A percentile compares a stretch with the other conserved stretches of the same genome.
Conservation (phyloP, 352 stramenopile species). For the Phytophthora tubulina region DNA sequence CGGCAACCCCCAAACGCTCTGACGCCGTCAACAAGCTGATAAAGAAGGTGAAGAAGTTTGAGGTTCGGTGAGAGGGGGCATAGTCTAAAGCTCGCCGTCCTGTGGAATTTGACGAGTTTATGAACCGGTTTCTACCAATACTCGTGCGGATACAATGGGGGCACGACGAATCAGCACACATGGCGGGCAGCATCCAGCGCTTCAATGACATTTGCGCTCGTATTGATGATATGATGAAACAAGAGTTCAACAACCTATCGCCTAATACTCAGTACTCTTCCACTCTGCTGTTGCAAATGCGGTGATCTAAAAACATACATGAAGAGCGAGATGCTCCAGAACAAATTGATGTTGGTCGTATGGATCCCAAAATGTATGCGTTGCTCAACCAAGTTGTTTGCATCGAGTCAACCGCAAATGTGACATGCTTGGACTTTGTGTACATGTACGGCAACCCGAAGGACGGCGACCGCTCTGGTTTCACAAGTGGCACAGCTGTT, state of each 20-base stretch:
- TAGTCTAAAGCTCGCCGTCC: neutral
- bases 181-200: neutral
- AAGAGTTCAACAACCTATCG: neutral
- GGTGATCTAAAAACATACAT: neutral
- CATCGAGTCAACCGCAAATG: neutral
- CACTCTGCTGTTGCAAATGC: neutral
- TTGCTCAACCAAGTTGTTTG: neutral
- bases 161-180: neutral
- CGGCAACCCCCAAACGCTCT: neutral
- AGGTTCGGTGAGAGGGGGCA: neutral
- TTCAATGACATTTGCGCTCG: neutral
- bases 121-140: neutral
- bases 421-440: neutral
- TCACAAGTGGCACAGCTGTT: no score
- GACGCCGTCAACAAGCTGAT: neutral
- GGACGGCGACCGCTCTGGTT: neutral
- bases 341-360: neutral
- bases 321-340: neutral
- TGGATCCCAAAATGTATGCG: neutral
- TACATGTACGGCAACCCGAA: neutral
- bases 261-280: neutral
- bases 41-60: neutral
- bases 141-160: neutral
- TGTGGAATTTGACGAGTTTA: neutral
- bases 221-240: neutral